phyloP scores from a whole-genome alignment of 176 grass and related monocot genomes.

The Microstegium vimineum region DNA sequence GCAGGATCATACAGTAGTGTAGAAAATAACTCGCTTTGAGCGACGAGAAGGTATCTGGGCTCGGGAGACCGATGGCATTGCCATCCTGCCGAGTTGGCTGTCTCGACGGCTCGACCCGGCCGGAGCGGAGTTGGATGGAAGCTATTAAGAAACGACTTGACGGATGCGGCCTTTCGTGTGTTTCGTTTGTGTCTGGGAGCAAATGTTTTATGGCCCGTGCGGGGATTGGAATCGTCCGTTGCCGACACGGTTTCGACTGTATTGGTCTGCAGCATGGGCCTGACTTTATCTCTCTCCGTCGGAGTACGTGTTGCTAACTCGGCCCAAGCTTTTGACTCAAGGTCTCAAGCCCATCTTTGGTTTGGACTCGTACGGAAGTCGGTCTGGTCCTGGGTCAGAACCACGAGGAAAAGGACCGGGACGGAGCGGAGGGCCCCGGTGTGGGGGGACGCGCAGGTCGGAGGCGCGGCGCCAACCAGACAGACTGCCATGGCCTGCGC shows the following conservation, averaged over 20 bases:
- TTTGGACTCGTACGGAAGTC: too few species aligned
- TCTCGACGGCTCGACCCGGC: too few species aligned
- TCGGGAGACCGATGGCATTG: background rate
- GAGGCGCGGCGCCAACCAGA: background rate
- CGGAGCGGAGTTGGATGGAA: background rate
- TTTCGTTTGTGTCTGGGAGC: too few species aligned
- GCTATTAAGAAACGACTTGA: background rate
- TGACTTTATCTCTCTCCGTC: background rate
- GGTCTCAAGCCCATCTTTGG: too few species aligned
- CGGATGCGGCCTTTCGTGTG: background rate
- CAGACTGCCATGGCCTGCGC: background rate
- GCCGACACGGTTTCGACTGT: background rate
- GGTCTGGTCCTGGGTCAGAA: too few species aligned
- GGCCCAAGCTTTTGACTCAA: background rate
- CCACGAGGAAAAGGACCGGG: background rate
- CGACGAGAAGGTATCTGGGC: background rate
- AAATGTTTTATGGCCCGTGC: background rate
- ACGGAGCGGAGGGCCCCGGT: background rate
- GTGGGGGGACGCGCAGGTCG: background rate
- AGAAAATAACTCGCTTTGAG: too few species aligned
- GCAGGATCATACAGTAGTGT: too few species aligned
- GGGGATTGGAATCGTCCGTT: too few species aligned
- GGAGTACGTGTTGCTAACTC: background rate
- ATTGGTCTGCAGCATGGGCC: background rate
- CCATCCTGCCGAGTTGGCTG: background rate